phyloP scores from a whole-genome alignment of 768 basidiomycete genomes.

The Suillus brevipes region DNA sequence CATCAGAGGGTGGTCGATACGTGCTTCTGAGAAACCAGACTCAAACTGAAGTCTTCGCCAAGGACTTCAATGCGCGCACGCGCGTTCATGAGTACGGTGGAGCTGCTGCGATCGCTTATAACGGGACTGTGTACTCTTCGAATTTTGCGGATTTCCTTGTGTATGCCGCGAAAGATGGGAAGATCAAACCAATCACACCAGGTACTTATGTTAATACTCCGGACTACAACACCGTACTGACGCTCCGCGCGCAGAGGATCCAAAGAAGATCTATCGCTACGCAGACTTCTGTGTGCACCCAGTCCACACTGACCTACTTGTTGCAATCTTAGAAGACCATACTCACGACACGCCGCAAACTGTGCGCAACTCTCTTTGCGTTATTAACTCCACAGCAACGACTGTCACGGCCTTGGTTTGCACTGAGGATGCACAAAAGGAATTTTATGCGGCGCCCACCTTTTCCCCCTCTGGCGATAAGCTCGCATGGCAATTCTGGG shows the following conservation, averaged over 20 bases:
- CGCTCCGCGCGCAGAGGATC: neutral
- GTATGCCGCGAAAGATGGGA: conserved; percentile 39
- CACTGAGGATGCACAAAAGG: conserved; percentile 48
- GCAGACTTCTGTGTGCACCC: conserved; percentile 66
- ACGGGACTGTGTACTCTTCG: conserved; percentile 55
- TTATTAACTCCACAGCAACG: conserved; percentile 51
- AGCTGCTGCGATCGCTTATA: conserved; percentile 48
- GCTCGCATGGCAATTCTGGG: conserved; percentile 68
- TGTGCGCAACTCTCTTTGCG: conserved; percentile 51
- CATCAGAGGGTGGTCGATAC: conserved; percentile 49
- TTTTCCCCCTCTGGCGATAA: conserved; percentile 61
- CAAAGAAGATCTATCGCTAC: conserved; percentile 52
- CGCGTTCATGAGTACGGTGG: conserved; percentile 71
- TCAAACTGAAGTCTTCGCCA: conserved; percentile 48
- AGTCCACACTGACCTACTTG: conserved; percentile 48
- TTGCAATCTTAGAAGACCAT: conserved; percentile 73
- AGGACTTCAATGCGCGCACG: conserved; percentile 52
- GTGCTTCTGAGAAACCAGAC: conserved; percentile 53
- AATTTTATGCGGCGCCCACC: conserved; percentile 62
- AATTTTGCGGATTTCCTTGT: conserved; percentile 51
- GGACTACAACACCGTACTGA: neutral
- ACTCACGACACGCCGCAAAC: conserved; percentile 41
- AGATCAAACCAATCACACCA: conserved; percentile 50
- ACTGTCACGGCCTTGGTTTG: conserved; percentile 46
- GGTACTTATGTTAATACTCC: conserved; percentile 36